Conservation (phyloP, 2,329 filamentous ascomycete species). For the Phoma sp. region DNA sequence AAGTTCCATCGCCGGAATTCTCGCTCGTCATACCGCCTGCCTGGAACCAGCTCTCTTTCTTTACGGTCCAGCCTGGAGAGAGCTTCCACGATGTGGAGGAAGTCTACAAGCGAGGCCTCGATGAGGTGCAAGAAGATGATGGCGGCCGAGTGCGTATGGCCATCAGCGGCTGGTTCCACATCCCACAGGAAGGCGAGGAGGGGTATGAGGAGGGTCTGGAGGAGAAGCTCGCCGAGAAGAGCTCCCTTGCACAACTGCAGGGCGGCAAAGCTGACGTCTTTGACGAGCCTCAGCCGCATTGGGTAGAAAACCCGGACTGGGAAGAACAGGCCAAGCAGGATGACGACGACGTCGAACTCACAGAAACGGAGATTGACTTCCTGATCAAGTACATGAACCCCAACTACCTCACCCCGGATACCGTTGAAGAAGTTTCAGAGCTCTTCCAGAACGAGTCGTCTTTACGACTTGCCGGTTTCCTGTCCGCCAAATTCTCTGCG, state of each 20-base stretch:
- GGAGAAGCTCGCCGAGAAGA: constrained; percentile 85
- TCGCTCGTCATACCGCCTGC: constrained; percentile 87
- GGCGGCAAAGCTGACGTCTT: constrained; percentile 84
- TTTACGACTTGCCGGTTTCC: constrained; percentile 78
- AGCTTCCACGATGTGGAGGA: constrained; percentile 99
- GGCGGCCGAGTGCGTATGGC: constrained; percentile 90
- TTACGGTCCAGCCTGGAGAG: constrained; percentile 96
- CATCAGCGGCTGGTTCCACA: constrained; percentile 98
- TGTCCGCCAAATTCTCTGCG: constrained; percentile 77
- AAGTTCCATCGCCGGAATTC: constrained; percentile 79
- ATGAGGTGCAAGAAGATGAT: constrained; percentile 68
- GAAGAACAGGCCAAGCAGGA: constrained; percentile 54
- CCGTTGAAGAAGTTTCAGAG: constrained; percentile 79
- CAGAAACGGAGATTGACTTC: constrained; percentile 84
- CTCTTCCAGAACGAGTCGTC: constrained; percentile 84
- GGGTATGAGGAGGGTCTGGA: constrained; percentile 89
- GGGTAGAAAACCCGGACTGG: constrained; percentile 53
- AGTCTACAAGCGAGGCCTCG: constrained; percentile 74
- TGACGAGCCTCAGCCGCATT: constrained; percentile 74
- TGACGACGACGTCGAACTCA: constrained; percentile 60
- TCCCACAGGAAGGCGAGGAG: constrained; percentile 91
- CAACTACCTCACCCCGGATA: constrained; percentile 90
- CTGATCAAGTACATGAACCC: constrained; percentile 89
- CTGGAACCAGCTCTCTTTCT: constrained; percentile 98
- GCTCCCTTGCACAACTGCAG: constrained; percentile 89